phyloP scores from a whole-genome alignment of 129 eudicot genomes.

The Flaveria bidentis region DNA sequence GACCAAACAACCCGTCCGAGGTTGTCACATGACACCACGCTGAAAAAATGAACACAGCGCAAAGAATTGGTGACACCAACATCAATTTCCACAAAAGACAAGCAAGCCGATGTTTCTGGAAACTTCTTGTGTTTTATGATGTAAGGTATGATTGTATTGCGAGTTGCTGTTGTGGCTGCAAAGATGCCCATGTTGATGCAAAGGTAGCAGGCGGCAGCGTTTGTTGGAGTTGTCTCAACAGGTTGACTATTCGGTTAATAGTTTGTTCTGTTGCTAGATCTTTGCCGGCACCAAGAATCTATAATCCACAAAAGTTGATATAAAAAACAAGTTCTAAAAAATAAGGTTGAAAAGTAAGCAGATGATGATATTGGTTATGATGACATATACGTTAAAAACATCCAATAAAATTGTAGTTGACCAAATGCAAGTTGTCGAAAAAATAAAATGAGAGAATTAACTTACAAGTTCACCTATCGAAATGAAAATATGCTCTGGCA shows the following conservation, averaged over 20 bases:
- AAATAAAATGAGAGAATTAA: neutral
- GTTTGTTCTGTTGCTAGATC: conserved; percentile 96
- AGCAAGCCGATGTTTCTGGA: conserved; percentile 15
- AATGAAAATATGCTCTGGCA: conserved; percentile 10
- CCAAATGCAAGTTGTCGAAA: conserved; percentile 5
- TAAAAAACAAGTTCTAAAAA: neutral
- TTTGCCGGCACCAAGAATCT: conserved; percentile 93
- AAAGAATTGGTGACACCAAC: conserved; percentile 53
- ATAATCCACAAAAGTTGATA: conserved; percentile 5
- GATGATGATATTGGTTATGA: conserved; percentile 8
- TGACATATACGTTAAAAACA: conserved; percentile 3
- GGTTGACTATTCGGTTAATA: conserved; percentile 69
- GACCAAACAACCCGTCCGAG: conserved; percentile 48
- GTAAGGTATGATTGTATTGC: conserved; percentile 86
- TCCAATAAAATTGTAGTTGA: conserved; percentile 30
- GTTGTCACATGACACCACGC: conserved; percentile 43
- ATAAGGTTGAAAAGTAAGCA: conserved; percentile 25
- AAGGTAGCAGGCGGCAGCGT: conserved; percentile 80
- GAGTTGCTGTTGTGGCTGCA: conserved; percentile 96
- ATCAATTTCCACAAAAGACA: conserved; percentile 28
- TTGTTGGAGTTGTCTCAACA: conserved; percentile 89
- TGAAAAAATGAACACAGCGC: conserved; percentile 43
- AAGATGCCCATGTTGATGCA: conserved; percentile 82
- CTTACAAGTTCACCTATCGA: conserved; percentile 12
- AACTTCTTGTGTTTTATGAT: conserved; percentile 32